phyloP scores from a whole-genome alignment of 768 basidiomycete species.

The Mycena alexandri region DNA sequence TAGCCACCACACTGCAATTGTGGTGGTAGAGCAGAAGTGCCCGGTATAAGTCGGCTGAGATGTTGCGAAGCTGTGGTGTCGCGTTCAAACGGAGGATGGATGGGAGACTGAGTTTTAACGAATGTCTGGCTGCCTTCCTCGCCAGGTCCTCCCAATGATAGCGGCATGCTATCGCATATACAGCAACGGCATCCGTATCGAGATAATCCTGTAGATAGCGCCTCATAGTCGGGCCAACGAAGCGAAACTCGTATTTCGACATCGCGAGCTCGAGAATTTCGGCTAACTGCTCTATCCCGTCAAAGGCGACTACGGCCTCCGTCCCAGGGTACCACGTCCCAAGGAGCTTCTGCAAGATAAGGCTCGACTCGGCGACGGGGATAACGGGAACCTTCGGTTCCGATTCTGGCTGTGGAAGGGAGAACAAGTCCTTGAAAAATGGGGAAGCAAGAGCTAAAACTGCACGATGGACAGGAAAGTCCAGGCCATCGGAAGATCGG shows the following conservation, averaged over 20 bases:
- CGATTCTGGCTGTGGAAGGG: constrained; percentile 34
- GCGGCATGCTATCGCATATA: constrained; percentile 9
- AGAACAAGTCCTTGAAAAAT: constrained; percentile 44
- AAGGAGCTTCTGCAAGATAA: background rate
- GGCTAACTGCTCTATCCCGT: background rate
- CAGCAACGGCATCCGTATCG: background rate
- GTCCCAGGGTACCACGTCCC: constrained; percentile 7
- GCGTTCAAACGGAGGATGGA: background rate
- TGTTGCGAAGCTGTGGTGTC: background rate
- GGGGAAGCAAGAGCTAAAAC: constrained; percentile 38
- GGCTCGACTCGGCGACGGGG: background rate
- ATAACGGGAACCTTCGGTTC: constrained; percentile 9
- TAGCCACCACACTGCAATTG: background rate
- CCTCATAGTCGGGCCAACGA: background rate
- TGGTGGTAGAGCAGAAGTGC: background rate
- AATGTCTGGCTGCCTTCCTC: background rate
- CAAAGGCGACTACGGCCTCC: background rate
- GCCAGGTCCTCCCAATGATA: constrained; percentile 4
- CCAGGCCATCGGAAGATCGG: constrained; percentile 18
- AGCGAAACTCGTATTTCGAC: constrained; percentile 3
- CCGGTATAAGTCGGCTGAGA: background rate
- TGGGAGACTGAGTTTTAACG: background rate
- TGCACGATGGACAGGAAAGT: constrained; percentile 41
- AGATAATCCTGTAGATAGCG: background rate
- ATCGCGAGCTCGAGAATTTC: background rate